Percentiles rank a stretch among this genome's conserved stretches.
phyloP scores from a whole-genome alignment of 129 eudicot genomes.

The sunflower (Helianthus annuus) region DNA sequence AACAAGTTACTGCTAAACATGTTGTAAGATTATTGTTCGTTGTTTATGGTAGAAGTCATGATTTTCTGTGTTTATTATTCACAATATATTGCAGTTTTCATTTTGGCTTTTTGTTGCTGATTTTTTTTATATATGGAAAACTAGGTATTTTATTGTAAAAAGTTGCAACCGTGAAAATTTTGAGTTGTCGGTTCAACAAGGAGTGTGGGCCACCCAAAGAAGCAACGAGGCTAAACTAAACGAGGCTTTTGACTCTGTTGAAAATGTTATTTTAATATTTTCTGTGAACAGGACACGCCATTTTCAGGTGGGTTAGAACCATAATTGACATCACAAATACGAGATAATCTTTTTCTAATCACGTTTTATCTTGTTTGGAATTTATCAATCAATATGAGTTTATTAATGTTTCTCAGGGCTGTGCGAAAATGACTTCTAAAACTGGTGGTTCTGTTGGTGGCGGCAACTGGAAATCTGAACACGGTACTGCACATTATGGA shows the following conservation, averaged over 20 bases:
- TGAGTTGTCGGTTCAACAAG: constrained; percentile 96
- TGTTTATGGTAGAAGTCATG: no score
- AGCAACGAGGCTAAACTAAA: constrained; percentile 96
- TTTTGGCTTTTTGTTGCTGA: constrained; percentile 32
- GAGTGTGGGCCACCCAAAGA: constrained; percentile 99
- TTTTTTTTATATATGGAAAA: constrained; percentile 15
- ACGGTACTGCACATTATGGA: constrained; percentile 97
- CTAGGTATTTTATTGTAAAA: no score
- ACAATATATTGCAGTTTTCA: background rate
- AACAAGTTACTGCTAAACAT: background rate
- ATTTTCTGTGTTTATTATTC: background rate
- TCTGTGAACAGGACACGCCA: constrained; percentile 89
- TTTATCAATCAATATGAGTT: constrained; percentile 3
- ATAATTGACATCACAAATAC: background rate
- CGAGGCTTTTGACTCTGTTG: constrained; percentile 96
- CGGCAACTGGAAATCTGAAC: constrained; percentile 95
- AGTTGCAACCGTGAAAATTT: constrained; percentile 95
- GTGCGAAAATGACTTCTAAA: constrained; percentile 92
- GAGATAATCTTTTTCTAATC: background rate
- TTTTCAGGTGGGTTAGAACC: constrained; percentile 72
- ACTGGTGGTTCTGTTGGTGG: constrained; percentile 89
- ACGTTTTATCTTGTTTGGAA: no score
- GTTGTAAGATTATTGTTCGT: constrained; percentile 3
- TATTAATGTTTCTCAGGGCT: constrained; percentile 56
- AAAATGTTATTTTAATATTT: constrained; percentile 83